Percentiles rank a stretch among this genome's conserved stretches.
Conservation (phyloP, 495 filamentous ascomycete species). For the Aspergillus sclerotioniger region DNA sequence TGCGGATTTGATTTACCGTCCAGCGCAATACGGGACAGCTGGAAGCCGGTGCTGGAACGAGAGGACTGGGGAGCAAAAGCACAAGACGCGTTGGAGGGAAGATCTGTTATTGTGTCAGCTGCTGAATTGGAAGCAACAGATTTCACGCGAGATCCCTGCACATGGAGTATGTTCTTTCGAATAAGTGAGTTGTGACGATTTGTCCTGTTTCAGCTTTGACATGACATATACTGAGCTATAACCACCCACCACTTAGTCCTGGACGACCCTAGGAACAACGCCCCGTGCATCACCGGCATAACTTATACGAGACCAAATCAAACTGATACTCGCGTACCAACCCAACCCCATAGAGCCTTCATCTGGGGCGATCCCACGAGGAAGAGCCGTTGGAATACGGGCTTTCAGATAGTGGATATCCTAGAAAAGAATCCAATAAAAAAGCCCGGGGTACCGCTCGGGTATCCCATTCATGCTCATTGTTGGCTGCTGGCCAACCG, state of each 20-base stretch:
- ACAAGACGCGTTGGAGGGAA: neutral
- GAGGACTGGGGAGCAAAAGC: neutral
- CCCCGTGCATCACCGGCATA: neutral
- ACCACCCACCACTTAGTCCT: neutral
- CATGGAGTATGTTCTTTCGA: slow-evolving; percentile 2
- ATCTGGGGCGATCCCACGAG: neutral
- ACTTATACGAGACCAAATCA: neutral
- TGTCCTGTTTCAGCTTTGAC: neutral
- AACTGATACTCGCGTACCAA: neutral
- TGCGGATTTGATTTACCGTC: neutral
- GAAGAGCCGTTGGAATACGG: neutral
- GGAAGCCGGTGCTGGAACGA: too few relatives aligned
- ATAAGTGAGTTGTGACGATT: neutral
- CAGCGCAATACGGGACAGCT: too few relatives aligned
- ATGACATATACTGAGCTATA: too few relatives aligned
- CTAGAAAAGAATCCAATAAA: neutral
- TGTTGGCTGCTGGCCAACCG: slow-evolving; percentile 13
- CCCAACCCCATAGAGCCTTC: neutral
- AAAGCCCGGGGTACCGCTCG: neutral
- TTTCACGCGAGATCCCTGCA: neutral
- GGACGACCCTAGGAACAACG: neutral
- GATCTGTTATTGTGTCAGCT: neutral
- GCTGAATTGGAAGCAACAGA: slow-evolving; percentile 1
- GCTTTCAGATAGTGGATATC: slow-evolving; percentile 7
- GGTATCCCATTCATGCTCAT: slow-evolving; percentile 8